These are phyloP conservation scores for Tylopilus balloui DNA, from an alignment of 768 basidiomycete genomes.

Conservation along the genomic window DNA sequence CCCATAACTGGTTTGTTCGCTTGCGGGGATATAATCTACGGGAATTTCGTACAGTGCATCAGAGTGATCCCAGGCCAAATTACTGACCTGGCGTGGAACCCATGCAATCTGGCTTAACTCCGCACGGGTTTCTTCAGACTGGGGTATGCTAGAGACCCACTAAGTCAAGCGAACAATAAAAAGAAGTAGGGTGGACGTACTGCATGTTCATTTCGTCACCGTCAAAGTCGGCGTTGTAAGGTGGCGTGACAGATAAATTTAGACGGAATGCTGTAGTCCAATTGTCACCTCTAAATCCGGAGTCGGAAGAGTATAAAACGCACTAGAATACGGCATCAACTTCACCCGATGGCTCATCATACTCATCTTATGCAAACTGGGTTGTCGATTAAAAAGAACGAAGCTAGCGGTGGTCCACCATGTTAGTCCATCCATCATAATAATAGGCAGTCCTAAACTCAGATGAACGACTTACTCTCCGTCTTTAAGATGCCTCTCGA, in stretches of 20 bases:
- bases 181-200: constrained; percentile 49
- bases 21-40: constrained; percentile 96
- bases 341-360: constrained; percentile 99
- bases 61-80: background rate
- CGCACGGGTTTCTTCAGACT: constrained; percentile 96
- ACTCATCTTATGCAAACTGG: constrained; percentile 98
- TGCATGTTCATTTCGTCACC: constrained; percentile 99
- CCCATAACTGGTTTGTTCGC: constrained; percentile 99
- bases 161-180: constrained; percentile 6
- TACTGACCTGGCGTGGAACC: constrained; percentile 87
- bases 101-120: constrained; percentile 98
- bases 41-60: background rate
- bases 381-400: constrained; percentile 92
- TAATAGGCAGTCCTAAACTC: background rate
- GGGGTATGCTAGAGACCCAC: constrained; percentile 69
- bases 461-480: constrained; percentile 82
- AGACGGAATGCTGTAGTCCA: constrained; percentile 79
- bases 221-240: constrained; percentile 99
- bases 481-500: constrained; percentile 95
- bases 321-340: constrained; percentile 97
- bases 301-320: constrained; percentile 30
- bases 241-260: constrained; percentile 96
- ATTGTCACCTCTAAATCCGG: constrained; percentile 16
- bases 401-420: constrained; percentile 10
- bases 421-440: background rate